Evolutionary conservation across 2,329 filamentous ascomycete species (phyloP).

Genomic region (Cyphellophora attinorum): DNA sequence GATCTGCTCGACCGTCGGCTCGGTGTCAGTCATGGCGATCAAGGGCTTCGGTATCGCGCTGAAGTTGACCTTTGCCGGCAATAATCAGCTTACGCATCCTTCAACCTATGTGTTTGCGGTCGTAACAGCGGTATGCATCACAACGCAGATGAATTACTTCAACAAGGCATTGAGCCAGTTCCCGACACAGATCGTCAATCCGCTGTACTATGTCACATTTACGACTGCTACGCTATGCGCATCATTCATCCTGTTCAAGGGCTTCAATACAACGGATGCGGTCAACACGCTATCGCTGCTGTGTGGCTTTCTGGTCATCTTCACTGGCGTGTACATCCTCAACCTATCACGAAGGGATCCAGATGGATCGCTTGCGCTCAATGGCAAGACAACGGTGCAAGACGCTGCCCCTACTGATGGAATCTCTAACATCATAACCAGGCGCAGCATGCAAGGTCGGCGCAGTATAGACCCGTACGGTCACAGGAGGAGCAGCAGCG

Average conservation of each 20-base stretch:
- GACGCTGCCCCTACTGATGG: conserved; percentile 87
- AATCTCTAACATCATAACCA: conserved; percentile 78
- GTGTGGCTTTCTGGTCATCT: conserved; percentile 88
- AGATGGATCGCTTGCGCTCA: conserved; percentile 60
- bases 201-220: conserved; percentile 94
- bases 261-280: conserved; percentile 88
- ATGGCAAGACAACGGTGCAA: conserved; percentile 45
- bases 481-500: conserved; percentile 42
- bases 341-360: conserved; percentile 92
- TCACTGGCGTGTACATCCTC: conserved; percentile 87
- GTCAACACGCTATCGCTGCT: conserved; percentile 89
- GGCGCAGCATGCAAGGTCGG: conserved; percentile 84
- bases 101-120: conserved; percentile 98
- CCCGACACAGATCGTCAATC: conserved; percentile 93
- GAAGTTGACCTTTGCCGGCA: conserved; percentile 83
- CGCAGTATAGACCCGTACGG: conserved; percentile 48
- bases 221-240: conserved; percentile 89
- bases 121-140: conserved; percentile 80
- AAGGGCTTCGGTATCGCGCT: conserved; percentile 97
- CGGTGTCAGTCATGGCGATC: conserved; percentile 96
- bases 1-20: conserved; percentile 94
- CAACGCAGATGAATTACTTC: conserved; percentile 99
- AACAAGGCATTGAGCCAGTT: conserved; percentile 98
- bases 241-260: conserved; percentile 90
- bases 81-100: conserved; percentile 91